Evolutionary conservation across 495 filamentous ascomycete species (phyloP).

Genomic region (Penicillium parvum): DNA sequence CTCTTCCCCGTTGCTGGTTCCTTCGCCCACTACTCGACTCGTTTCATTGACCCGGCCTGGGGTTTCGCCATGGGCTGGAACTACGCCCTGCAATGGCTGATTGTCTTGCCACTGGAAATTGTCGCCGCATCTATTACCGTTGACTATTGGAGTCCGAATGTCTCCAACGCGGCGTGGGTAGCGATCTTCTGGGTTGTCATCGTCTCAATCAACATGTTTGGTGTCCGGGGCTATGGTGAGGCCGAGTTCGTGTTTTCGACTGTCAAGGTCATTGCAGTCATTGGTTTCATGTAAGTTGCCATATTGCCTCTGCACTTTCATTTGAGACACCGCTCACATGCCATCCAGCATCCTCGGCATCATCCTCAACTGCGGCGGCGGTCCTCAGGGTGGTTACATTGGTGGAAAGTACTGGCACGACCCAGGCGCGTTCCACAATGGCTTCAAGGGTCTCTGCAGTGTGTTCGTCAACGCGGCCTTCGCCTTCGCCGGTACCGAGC

Average conservation of each 20-base stretch:
- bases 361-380: slow-evolving; percentile 75
- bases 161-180: slow-evolving; percentile 79
- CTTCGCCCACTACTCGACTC: slow-evolving; percentile 87
- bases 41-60: slow-evolving; percentile 93
- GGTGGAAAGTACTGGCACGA: slow-evolving; percentile 78
- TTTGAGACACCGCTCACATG: slow-evolving; percentile 12
- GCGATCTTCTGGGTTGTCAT: slow-evolving; percentile 73
- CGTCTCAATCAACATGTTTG: slow-evolving; percentile 77
- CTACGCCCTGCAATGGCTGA: slow-evolving; percentile 92
- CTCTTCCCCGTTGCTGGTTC: slow-evolving; percentile 88
- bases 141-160: slow-evolving; percentile 67
- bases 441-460: slow-evolving; percentile 91
- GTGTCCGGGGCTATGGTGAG: slow-evolving; percentile 84
- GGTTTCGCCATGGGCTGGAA: slow-evolving; percentile 99
- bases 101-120: slow-evolving; percentile 84
- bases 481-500: slow-evolving; percentile 85
- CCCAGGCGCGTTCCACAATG: slow-evolving; percentile 85
- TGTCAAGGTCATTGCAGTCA: slow-evolving; percentile 80
- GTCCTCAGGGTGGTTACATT: slow-evolving; percentile 69
- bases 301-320: neutral
- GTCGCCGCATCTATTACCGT: slow-evolving; percentile 88
- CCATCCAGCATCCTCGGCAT: slow-evolving; percentile 65
- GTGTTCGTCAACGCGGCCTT: slow-evolving; percentile 93
- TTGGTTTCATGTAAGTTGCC: slow-evolving; percentile 76
- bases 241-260: slow-evolving; percentile 86